phyloP scores from a whole-genome alignment of 139 green algal species.

The Tetraselmis striata region DNA sequence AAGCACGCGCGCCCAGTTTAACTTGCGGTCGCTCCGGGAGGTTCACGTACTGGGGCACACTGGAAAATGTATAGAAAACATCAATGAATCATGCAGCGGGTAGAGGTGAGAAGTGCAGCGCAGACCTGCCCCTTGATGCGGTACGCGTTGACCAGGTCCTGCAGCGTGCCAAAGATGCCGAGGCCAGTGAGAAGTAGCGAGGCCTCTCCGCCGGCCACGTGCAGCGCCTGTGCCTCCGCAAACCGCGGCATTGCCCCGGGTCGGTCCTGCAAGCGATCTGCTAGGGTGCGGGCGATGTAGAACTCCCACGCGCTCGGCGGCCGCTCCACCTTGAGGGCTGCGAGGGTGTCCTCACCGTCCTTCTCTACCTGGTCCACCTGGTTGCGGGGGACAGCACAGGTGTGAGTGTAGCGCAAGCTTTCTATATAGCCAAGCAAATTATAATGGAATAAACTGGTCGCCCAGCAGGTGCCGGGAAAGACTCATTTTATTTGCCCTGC shows the following conservation, averaged over 20 bases:
- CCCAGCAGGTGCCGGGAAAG: too few species aligned
- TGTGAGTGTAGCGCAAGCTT: too few species aligned
- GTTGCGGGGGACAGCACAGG: too few species aligned
- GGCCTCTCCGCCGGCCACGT: background rate
- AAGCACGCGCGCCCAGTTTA: too few species aligned
- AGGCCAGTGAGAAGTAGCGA: background rate
- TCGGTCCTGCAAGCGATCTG: background rate
- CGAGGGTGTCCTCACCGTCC: background rate
- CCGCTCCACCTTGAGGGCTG: background rate
- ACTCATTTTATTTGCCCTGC: too few species aligned
- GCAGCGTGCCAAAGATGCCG: background rate
- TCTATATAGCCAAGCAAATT: too few species aligned
- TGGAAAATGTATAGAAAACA: too few species aligned
- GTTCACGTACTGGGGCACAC: too few species aligned
- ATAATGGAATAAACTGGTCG: too few species aligned
- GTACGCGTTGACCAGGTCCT: background rate
- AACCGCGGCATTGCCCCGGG: background rate
- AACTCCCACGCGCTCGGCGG: background rate
- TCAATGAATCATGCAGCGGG: too few species aligned
- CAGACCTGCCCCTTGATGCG: background rate
- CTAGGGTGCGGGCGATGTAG: background rate
- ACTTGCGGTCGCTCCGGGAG: too few species aligned
- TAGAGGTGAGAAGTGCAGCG: too few species aligned
- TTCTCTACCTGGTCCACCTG: background rate
- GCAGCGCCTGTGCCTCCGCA: background rate